Evolutionary conservation across 140 eudicot genomes (phyloP), one percentile per base, ranked within the genome.

Genomic region (Anethum foeniculum): DNA sequence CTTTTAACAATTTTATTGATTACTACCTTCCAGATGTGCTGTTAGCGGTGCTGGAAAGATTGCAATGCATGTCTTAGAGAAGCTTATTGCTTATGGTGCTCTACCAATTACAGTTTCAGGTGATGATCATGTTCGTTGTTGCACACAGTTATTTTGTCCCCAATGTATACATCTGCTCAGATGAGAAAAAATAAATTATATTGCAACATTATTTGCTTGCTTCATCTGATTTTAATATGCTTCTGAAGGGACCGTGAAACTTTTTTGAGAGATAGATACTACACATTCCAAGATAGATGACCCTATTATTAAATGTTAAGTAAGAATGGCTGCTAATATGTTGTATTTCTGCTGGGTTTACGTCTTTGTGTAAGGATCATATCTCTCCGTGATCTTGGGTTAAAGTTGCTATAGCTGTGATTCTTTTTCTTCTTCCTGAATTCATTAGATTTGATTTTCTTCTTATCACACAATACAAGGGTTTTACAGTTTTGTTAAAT

Each of bases 41-140:
- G 93, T 95, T 86, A 95, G 97, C 85, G 99, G 99, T 82, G 93
- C 97, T 72, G 99, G 99, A 82, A 95, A 95, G 91, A 90, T 92
- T 79, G 94, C 99, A 83, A 82, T 95, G 98, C 96, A 95, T 87
- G 97, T 95, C 64, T 85, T 92, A 44, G 99, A 95, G 86, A 95
- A 95, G 93, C 97, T 95, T 74, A 86, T 89, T 82, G 99, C 93
- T 23, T 90, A 88, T 76, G 97, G 93, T 54, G 99, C 99, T 80
- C 82, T 95, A 76, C 97, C 99, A 18, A 85, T 95, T 79, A 92
- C 99, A 16, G 97, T 95, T 19, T 95, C 99, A 71, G 99, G 99
- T 95, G 82, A 39, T 60, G 52, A 10, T 79, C 54, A 62, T 15
- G 69, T 80, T 56, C 3, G 2, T 28, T 38, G 56, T 58, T 12